Evolutionary conservation across 352 stramenopile species (phyloP), one percentile per base, ranked within the genome.

Genomic region (Achlya hypogyna): DNA sequence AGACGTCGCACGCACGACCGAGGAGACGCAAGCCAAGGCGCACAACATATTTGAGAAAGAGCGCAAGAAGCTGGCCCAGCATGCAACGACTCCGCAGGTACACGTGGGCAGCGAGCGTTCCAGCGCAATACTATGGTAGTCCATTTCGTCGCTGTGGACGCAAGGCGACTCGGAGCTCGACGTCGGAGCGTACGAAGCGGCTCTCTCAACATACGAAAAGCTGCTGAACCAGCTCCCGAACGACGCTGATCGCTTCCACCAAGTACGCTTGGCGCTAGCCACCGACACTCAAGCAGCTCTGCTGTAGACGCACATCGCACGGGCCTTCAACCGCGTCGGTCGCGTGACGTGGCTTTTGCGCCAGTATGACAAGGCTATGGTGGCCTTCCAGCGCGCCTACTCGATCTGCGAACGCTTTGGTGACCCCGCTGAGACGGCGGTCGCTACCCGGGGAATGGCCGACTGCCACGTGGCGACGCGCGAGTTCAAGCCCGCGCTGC

Each of bases 141-240:
- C 18, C n/a, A 22, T 69, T 69, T 9, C 40, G 49, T 25, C 8
- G 34, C n/a, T 62, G 69, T 23, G 63, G 54, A 51, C 69, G 5
- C 75, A 93, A 73, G 82, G 77, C 0, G 78, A 88, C 25, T 66
- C 79, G 16, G 84, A 80, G 43, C 78, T 87, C 74, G 71, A 81
- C 53, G 40, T 90, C 29, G 67, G 74, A 43, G 75, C 89, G 12
- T 83, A 75, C 22, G 71, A 75, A 18, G 73, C 71, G 43, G 82
- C 81, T 8, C 62, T 75, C 9, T 64, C 32, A 0, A 66, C 84
- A 14, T 90, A 84, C 64, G 66, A 80, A 1, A 23, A 73, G 51
- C 75, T 85, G 0, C 51, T 77, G 27, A 72, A 32, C 42, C 78
- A 87, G 18, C 22, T 64, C 22, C 18, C 27, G 18, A 34, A 40